Evolutionary conservation across 805 yeast species (phyloP).

Genomic region (Kodamaea kaohsiungensis): DNA sequence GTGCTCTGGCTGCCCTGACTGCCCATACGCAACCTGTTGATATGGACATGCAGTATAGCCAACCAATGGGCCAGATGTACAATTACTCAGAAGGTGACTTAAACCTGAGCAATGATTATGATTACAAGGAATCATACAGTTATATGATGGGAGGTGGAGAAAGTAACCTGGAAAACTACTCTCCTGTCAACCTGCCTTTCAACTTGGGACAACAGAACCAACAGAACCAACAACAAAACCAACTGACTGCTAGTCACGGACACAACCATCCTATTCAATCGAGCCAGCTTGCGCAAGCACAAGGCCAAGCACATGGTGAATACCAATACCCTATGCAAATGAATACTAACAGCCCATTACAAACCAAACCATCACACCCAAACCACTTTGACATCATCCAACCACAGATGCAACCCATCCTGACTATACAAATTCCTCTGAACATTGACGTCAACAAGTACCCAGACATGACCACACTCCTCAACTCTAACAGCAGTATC

Average conservation of each 20-base stretch:
- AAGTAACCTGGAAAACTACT: conserved; percentile 8
- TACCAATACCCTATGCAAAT: conserved; percentile 1
- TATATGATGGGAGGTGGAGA: conserved; percentile 8
- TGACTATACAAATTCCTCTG: conserved; percentile 14
- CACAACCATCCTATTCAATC: not conserved
- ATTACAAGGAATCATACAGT: conserved; percentile 15
- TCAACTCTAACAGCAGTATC: conserved; percentile 34
- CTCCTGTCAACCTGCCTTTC: conserved; percentile 10
- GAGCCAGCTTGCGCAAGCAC: not conserved
- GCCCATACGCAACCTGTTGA: conserved; percentile 1
- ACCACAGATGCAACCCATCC: conserved; percentile 4
- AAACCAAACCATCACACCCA: not conserved
- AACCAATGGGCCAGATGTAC: not conserved
- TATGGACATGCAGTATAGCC: conserved; percentile 1
- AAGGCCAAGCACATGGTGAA: not conserved
- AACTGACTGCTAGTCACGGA: not conserved
- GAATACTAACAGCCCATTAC: conserved; percentile 1
- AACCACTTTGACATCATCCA: conserved; percentile 5
- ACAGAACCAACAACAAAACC: not conserved
- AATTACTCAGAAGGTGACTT: conserved; percentile 1
- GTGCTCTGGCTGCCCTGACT: not conserved
- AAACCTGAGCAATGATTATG: conserved; percentile 10
- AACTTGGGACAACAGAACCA: conserved; percentile 2
- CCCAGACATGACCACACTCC: conserved; percentile 41
- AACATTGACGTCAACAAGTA: conserved; percentile 23